Conservation (phyloP, 768 basidiomycete genomes). For the Lentinula boryana region DNA sequence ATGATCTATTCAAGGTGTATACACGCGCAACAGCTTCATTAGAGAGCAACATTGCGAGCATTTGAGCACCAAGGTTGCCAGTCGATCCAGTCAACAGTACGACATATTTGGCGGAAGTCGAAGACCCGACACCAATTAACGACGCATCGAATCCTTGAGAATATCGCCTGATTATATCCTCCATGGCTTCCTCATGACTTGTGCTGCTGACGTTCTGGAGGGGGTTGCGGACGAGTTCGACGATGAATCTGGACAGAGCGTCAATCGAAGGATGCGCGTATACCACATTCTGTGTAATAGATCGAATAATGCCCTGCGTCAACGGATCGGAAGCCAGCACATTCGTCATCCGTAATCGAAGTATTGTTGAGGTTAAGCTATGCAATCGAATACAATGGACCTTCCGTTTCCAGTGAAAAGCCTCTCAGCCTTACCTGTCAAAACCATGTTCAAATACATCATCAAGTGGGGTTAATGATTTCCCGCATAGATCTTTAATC, state of each 20-base stretch:
- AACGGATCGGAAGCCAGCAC: slow-evolving; percentile 20
- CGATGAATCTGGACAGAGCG: slow-evolving; percentile 16
- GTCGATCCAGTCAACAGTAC: slow-evolving; percentile 36
- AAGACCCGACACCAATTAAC: too few species aligned
- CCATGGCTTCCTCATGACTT: slow-evolving; percentile 19
- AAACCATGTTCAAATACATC: slow-evolving; percentile 25
- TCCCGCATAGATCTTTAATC: slow-evolving; percentile 11
- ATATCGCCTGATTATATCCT: slow-evolving; percentile 29
- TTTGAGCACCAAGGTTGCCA: slow-evolving; percentile 30
- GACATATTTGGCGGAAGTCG: slow-evolving; percentile 10
- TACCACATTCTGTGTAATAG: slow-evolving; percentile 15
- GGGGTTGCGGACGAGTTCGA: slow-evolving; percentile 2
- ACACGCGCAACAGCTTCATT: slow-evolving; percentile 13
- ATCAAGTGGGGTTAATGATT: background rate
- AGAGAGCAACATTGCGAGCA: slow-evolving; percentile 22
- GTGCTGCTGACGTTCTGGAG: background rate
- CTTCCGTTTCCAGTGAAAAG: background rate
- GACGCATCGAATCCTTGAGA: background rate
- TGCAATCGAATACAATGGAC: background rate
- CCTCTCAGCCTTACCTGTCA: slow-evolving; percentile 13
- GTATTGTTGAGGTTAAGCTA: slow-evolving; percentile 16
- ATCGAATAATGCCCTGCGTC: slow-evolving; percentile 2
- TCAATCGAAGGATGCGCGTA: slow-evolving; percentile 21
- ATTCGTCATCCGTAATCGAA: slow-evolving; percentile 28
- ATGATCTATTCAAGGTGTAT: slow-evolving; percentile 8